phyloP scores from a whole-genome alignment of 202 grass and related monocot genomes.

The Cymbopogon flexuosus region DNA sequence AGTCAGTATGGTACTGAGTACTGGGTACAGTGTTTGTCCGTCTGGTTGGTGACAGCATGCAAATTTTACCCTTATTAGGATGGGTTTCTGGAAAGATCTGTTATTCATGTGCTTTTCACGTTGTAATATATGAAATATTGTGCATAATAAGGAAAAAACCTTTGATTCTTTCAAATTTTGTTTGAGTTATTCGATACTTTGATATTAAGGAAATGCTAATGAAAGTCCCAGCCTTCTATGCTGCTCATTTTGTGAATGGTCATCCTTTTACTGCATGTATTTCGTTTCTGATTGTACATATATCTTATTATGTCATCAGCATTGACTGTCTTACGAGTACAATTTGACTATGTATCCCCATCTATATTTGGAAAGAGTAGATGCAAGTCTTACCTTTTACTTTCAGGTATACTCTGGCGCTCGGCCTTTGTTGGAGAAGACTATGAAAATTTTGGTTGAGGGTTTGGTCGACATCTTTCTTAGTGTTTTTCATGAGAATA shows the following conservation, averaged over 20 bases:
- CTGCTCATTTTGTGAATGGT: background rate
- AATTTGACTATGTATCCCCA: constrained; percentile 5
- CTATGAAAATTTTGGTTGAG: constrained; percentile 80
- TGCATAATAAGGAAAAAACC: background rate
- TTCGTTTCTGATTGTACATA: background rate
- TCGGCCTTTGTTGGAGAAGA: constrained; percentile 88
- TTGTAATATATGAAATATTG: constrained; percentile 4
- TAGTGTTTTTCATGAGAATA: constrained; percentile 92
- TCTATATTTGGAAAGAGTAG: constrained; percentile 19
- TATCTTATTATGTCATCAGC: background rate
- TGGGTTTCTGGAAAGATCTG: background rate
- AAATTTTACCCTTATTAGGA: constrained; percentile 13
- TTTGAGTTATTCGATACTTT: background rate
- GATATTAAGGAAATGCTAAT: background rate
- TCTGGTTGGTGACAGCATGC: background rate
- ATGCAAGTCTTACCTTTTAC: constrained; percentile 8
- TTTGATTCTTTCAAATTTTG: background rate
- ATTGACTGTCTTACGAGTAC: background rate
- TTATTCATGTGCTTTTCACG: background rate
- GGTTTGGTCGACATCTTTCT: constrained; percentile 93
- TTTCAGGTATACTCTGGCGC: constrained; percentile 85
- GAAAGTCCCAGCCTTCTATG: background rate
- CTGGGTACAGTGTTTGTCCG: background rate
- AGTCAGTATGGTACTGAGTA: background rate
- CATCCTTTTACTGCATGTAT: background rate